Evolutionary conservation across 768 basidiomycete species (phyloP), one percentile per base, ranked within the genome.

Genomic region (Sarcodon sp.): DNA sequence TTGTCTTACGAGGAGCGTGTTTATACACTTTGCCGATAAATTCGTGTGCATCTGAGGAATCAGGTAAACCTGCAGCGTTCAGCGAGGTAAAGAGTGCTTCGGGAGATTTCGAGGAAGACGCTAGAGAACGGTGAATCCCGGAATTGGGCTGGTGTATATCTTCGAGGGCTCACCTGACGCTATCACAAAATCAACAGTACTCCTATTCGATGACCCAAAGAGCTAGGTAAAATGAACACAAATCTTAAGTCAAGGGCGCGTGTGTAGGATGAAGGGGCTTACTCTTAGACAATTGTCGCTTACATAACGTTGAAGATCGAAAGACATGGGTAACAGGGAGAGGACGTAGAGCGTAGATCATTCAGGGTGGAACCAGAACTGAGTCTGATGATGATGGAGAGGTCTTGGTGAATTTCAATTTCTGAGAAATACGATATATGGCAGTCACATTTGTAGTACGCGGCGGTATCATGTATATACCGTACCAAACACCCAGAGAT

Each of bases 131-230:
- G 44, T 47, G 36, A 50, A 57, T 39, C 12, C 33, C 44, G 7
- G 16, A 38, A 32, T 48, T 12, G 47, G 51, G 31, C 39, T 35
- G 49, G 35, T 21, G 44, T 37, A 38, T 27, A 38, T 6, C 31
- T 44, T 31, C 33, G 33, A 7, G 47, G 53, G 61, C 73, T 36
- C 53, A 84, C 88, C 90, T 64, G 86, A 81, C 44, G 88, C 88
- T 61, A 88, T 70, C 34, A 96, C 83, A 62, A 82, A 96, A 68
- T 90, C 83, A 55, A 90, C 77, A 51, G 85, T 87, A 54, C 77
- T 88, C 53, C 73, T 72, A 65, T 94, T 87, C 16, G 91, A 80
- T 43, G 88, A 74, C 48, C 87, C 87, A 56, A 93, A 84, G 55
- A 91, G 75, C 87, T 89, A 55, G 11, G 51, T 31, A 11, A 34